phyloP scores from a whole-genome alignment of 176 grass and related monocot genomes.

The Pontederia paniculata region DNA sequence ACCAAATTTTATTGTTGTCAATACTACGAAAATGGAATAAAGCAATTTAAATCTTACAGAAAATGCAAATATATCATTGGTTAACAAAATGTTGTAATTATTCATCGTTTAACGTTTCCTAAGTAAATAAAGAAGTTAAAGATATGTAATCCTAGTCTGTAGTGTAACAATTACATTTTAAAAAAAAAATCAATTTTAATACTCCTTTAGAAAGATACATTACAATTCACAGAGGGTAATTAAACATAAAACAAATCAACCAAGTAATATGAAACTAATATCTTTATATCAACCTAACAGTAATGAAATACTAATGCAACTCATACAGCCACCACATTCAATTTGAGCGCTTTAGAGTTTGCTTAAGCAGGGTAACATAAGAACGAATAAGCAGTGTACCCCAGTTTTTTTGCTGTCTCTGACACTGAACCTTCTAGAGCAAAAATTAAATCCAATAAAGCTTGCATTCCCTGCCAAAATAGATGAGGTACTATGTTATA shows the following conservation, averaged over 20 bases:
- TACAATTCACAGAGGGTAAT: no score
- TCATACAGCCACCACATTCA: no score
- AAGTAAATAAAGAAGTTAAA: neutral
- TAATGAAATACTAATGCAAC: no score
- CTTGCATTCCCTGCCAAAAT: constrained; percentile 75
- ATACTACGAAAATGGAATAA: neutral
- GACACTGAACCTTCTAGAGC: constrained; percentile 82
- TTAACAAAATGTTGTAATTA: neutral
- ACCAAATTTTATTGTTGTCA: neutral
- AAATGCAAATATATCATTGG: neutral
- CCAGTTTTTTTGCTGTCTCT: constrained; percentile 73
- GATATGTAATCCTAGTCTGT: no score
- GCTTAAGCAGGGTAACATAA: neutral
- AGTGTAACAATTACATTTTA: no score
- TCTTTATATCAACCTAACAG: no score
- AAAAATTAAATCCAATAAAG: constrained; percentile 81
- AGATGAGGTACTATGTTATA: neutral
- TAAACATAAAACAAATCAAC: no score
- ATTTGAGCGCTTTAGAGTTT: neutral
- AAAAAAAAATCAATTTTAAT: no score
- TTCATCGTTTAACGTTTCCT: neutral
- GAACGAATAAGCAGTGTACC: constrained; percentile 29
- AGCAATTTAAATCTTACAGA: neutral
- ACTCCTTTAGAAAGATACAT: no score
- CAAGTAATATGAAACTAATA: no score